Percentiles rank a stretch among this genome's conserved stretches.
Evolutionary conservation across 1,284 basidiomycete genomes (phyloP).

Genomic region (Irpex sp.): DNA sequence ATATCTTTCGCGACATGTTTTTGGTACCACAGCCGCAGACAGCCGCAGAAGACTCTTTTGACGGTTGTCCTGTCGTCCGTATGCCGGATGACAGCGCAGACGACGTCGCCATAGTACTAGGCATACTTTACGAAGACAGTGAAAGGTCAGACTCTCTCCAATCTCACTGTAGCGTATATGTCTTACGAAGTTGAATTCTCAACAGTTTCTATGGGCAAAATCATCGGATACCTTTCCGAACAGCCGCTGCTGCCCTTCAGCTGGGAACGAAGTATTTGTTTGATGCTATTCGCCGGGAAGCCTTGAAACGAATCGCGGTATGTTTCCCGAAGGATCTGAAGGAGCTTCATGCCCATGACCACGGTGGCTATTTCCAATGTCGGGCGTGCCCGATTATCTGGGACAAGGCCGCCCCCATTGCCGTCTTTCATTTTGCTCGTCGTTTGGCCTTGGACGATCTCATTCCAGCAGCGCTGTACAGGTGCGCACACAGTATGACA

Average conservation of each 20-base stretch:
- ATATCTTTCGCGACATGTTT: conserved; percentile 58
- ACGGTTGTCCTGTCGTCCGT: background rate
- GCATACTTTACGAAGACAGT: background rate
- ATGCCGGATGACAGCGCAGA: background rate
- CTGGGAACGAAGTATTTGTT: conserved; percentile 13
- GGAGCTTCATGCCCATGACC: background rate
- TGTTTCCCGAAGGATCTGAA: background rate
- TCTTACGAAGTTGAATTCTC: background rate
- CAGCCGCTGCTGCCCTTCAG: conserved; percentile 4
- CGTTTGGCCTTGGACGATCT: background rate
- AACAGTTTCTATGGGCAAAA: background rate
- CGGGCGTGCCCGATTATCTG: background rate
- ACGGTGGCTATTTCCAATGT: background rate
- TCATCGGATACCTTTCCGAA: background rate
- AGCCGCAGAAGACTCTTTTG: background rate
- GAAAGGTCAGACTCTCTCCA: background rate
- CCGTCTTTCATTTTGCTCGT: background rate
- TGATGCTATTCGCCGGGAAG: conserved; percentile 5
- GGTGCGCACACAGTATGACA: background rate
- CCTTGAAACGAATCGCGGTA: background rate
- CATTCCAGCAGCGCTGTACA: background rate
- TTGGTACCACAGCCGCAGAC: conserved; percentile 1
- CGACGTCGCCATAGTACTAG: background rate
- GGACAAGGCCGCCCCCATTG: background rate
- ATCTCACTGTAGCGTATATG: background rate